Conservation (phyloP, 2,329 filamentous ascomycete species). For the Trichoderma koningii region DNA sequence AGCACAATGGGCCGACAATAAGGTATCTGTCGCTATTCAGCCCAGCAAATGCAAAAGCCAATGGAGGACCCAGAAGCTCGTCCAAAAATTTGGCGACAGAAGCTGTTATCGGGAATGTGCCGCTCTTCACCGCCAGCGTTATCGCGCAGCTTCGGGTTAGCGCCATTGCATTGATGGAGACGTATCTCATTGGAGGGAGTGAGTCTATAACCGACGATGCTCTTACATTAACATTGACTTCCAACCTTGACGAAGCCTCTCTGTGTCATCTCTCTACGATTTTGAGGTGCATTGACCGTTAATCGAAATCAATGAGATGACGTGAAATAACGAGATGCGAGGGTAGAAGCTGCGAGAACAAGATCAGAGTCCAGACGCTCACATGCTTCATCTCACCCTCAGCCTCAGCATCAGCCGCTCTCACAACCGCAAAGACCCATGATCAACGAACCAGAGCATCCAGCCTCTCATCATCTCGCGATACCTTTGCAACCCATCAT, state of each 20-base stretch:
- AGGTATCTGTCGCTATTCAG: too few relatives aligned
- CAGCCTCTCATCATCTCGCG: neutral
- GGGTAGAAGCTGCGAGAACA: neutral
- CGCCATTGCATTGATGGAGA: neutral
- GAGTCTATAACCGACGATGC: conserved; percentile 8
- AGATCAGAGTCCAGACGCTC: neutral
- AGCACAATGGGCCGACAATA: neutral
- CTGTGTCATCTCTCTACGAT: neutral
- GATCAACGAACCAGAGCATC: neutral
- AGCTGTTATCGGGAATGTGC: conserved; percentile 45
- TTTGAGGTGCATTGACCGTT: neutral
- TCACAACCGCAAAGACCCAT: conserved; percentile 10
- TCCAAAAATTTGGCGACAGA: conserved; percentile 42
- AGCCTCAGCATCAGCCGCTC: conserved; percentile 17
- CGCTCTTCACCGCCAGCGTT: conserved; percentile 41
- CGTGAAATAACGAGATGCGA: neutral
- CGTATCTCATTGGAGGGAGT: conserved; percentile 18
- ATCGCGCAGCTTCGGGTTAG: conserved; percentile 31
- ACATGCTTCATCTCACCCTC: conserved; percentile 16
- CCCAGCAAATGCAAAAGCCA: conserved; percentile 1
- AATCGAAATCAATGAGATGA: neutral
- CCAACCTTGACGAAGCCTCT: neutral
- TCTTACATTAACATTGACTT: neutral
- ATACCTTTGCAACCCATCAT: neutral
- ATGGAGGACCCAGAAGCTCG: conserved; percentile 5